Percentiles rank a stretch among this genome's conserved stretches.
These are phyloP conservation scores for Citrus reticulata DNA, from an alignment of 345 rosid species.

Conservation along the genomic window DNA sequence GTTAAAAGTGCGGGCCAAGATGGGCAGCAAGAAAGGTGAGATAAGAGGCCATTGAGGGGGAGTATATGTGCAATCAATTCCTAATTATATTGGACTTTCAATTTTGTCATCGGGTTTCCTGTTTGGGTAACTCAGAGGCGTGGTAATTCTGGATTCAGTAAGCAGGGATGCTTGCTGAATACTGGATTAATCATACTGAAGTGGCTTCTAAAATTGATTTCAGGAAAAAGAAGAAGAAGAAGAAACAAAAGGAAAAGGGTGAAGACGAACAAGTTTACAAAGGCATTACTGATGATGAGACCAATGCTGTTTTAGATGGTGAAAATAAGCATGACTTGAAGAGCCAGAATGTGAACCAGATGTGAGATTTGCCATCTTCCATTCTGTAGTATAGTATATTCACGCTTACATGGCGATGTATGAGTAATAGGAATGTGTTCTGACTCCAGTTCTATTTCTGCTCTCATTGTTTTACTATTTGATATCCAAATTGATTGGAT, in stretches of 20 bases:
- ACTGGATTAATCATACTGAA: conserved; percentile 8
- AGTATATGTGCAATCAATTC: background rate
- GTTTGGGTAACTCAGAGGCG: background rate
- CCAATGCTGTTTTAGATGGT: conserved; percentile 11
- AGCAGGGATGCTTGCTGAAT: background rate
- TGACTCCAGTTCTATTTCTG: background rate
- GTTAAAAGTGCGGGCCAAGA: conserved; percentile 51
- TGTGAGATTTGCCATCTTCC: conserved; percentile 31
- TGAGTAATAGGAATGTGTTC: background rate
- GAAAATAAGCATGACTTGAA: conserved; percentile 36
- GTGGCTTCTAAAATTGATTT: conserved; percentile 16
- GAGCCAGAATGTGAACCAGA: conserved; percentile 24
- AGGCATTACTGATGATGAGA: conserved; percentile 16
- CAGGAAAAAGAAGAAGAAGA: conserved; percentile 68
- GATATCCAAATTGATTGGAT: background rate
- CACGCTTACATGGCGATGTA: background rate
- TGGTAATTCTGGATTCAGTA: background rate
- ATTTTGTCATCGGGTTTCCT: background rate
- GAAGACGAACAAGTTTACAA: conserved; percentile 23
- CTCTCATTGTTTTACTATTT: background rate
- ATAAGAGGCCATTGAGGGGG: background rate
- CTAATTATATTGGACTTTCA: background rate
- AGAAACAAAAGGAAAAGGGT: conserved; percentile 49
- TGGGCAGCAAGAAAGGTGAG: conserved; percentile 57
- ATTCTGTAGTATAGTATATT: background rate